These are phyloP conservation scores for Periconia digitata DNA, from an alignment of 2,329 filamentous ascomycete species.

Conservation along the genomic window DNA sequence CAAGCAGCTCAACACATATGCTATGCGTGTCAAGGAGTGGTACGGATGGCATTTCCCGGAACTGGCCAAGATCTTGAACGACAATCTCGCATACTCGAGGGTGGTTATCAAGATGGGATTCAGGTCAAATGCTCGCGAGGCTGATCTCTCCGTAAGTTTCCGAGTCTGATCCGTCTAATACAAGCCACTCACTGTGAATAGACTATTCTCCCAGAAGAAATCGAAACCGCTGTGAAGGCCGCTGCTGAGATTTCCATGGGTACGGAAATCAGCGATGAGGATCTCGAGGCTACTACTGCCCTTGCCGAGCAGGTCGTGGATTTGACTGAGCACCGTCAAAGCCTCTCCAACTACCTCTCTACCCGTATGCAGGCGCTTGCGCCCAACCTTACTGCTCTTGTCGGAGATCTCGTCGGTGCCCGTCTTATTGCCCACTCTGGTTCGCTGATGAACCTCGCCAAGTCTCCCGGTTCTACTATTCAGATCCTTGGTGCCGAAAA, in stretches of 20 bases:
- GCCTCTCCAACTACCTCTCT: slow-evolving; percentile 85
- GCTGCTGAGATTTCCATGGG: slow-evolving; percentile 98
- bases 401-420: slow-evolving; percentile 92
- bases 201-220: slow-evolving; percentile 88
- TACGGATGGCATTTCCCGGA: slow-evolving; percentile 99
- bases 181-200: too few relatives aligned
- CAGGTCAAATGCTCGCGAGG: slow-evolving; percentile 74
- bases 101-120: slow-evolving; percentile 89
- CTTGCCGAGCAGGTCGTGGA: slow-evolving; percentile 91
- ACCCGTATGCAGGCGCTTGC: slow-evolving; percentile 96
- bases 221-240: slow-evolving; percentile 86
- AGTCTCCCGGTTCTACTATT: slow-evolving; percentile 91
- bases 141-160: slow-evolving; percentile 64
- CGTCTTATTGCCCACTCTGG: slow-evolving; percentile 93
- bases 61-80: slow-evolving; percentile 86
- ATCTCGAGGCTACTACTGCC: slow-evolving; percentile 88
- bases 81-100: slow-evolving; percentile 89
- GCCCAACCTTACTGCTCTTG: slow-evolving; percentile 89
- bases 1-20: slow-evolving; percentile 98
- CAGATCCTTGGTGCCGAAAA: slow-evolving; percentile 99
- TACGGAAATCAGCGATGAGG: slow-evolving; percentile 90
- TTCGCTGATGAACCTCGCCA: slow-evolving; percentile 91
- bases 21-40: slow-evolving; percentile 99
- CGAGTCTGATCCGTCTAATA: too few relatives aligned
- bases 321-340: slow-evolving; percentile 78